Percentiles rank a stretch among this genome's conserved stretches.
These are phyloP conservation scores for Periconia macrospinosa DNA, from an alignment of 2,329 filamentous ascomycete species.

Conservation along the genomic window DNA sequence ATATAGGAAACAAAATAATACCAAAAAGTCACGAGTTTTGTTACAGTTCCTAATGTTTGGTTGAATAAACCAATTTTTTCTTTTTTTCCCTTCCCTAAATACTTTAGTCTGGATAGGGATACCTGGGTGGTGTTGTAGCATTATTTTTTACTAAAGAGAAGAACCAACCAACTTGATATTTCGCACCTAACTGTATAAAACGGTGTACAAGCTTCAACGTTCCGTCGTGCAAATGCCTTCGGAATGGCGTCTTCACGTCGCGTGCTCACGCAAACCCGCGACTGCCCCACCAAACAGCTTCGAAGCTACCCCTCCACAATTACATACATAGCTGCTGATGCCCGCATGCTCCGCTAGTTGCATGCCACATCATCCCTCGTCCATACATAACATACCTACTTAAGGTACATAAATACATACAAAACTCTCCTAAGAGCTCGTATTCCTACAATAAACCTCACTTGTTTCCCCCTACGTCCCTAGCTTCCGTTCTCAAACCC, in stretches of 20 bases:
- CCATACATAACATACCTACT: too few species aligned
- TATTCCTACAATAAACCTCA: neutral
- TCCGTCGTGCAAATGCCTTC: neutral
- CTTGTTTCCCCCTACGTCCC: neutral
- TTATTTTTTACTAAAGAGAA: too few species aligned
- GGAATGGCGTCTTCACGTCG: neutral
- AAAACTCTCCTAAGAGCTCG: too few species aligned
- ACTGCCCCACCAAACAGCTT: conserved; percentile 1
- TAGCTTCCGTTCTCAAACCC: too few species aligned
- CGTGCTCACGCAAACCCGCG: conserved; percentile 3
- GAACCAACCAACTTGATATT: too few species aligned
- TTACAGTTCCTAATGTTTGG: neutral
- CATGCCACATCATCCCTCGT: neutral
- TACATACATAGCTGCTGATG: neutral
- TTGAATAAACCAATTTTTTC: too few species aligned
- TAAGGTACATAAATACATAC: neutral
- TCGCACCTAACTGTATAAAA: too few species aligned
- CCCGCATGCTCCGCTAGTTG: neutral
- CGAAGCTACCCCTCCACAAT: conserved; percentile 4
- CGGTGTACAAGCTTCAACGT: too few species aligned
- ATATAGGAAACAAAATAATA: neutral
- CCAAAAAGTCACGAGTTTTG: neutral
- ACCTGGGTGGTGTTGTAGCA: too few species aligned
- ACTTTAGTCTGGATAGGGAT: too few species aligned
- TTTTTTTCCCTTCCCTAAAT: too few species aligned